Evolutionary conservation across 805 yeast genomes (phyloP), one percentile per base, ranked within the genome.

Genomic region (Saturnispora besseyi): DNA sequence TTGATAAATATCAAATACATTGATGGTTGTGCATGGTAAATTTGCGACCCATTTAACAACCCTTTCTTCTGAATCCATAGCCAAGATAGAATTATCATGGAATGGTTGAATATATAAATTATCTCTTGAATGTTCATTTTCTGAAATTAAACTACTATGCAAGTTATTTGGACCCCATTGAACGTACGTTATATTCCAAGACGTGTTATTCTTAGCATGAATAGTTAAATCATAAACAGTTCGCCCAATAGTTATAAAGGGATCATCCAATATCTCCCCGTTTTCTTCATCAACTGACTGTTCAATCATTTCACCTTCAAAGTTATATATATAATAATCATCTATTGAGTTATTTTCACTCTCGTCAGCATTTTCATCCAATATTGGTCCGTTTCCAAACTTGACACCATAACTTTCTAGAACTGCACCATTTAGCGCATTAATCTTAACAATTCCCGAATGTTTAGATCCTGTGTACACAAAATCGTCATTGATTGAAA

Each of bases 111-210:
- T 79, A 56, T 84, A 85, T 3, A 88, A 68, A 33, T 82, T 81
- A 64, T 90, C 98, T 15, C 74, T 62, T 3, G 95, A 80, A 22
- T 73, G 70, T 44, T 68, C 68, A 53, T 78, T 75, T 55, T 79
- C 80, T 34, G 59, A 58, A 2, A 70, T 71, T 40, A 79, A 63
- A 51, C 70, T 74, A 12, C 62, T 69, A 63, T 91, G 96, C 47
- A 89, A 70, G 55, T 87, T 81, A 63, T 91, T 91, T 42, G 96
- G 95, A 9, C 93, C 95, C 96, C 97, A 93, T 34, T 83, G 75
- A 1, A 95, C 75, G 61, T 84, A 89, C 0, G 90, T 81, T 15
- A 93, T 86, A 59, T 88, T 86, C 93, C 96, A 90, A 2, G 82
- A 77, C 0, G 82, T 68, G 53, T 79, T 79, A 52, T 78, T 75